Base-by-base conservation (phyloP, 345 rosid genomes). In the Cardamine chenopodiifolia region DNA sequence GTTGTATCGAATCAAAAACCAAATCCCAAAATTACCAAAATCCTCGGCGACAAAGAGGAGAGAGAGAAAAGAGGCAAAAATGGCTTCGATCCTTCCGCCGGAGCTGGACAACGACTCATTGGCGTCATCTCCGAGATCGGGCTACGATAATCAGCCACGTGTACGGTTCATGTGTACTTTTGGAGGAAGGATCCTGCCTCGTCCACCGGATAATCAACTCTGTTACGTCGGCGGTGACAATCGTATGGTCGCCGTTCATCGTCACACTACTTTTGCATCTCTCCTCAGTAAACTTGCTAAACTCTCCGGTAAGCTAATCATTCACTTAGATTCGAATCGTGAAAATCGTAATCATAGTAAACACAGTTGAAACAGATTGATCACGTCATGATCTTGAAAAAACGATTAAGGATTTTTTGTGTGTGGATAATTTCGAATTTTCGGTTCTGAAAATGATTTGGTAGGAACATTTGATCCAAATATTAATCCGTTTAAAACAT, bases 191-290 rank as follows among this genome's bases (percentile, higher is more conserved):
- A 95, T 95, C 77, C 81, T 95, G 47, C 99, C 99, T 44, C 96
- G 99, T 49, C 99, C 99, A 0, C 94, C 91, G 28, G 99, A 95
- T 68, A 92, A 89, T 23, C 92, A 87, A 75, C 97, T 95, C 59
- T 92, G 96, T 22, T 95, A 95, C 65, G 97, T 89, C 48, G 97
- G 97, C 52, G 99, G 99, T 5, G 99, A 95, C 64, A 95, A 97
- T 69, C 89, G 97, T 35, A 92, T 95, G 76, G 96, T 95, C 34
- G 91, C 90, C 15, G 75, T 86, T 82, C 83, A 88, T 54, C 97
- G 96, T 35, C 75, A 88, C 73, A 82, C 90, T 69, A 63, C 86
- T 62, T 89, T 83, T 73, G 47, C 90, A 2, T 76, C 90, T 35
- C 85, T 95, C 48, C 78, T 92, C 63, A 26, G 81, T 57, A 92